Base-by-base conservation (phyloP, 225 moss, liverwort and hornwort species). In the Straminergon stramineum region DNA sequence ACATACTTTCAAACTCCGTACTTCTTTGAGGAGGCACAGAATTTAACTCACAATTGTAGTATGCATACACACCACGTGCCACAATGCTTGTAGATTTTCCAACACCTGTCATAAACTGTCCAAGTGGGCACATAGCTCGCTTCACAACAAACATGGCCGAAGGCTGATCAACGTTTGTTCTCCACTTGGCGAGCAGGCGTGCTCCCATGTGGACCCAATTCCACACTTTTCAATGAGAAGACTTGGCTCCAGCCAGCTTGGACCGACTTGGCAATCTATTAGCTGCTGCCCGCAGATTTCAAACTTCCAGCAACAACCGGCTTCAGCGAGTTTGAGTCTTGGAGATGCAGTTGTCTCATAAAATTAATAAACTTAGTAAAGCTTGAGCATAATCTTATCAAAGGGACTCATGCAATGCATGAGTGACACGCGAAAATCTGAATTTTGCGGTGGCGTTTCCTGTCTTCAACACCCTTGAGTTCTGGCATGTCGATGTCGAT, bases 171-270 rank as follows among this genome's bases (percentile, higher is more conserved):
- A 28, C 75, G 24, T 65, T 2, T 35, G 6, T 5, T 66, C 61
- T 84, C 83, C 92, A 92, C 87, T 35, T 92, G 92, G 87, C 87
- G 82, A 70, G 6, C 15, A 31, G 35, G 13, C 8, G 13, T 45
- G 88, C 88, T n/a, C 67, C 88, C 88, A 92, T 62, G 62, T 90
- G 92, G 88, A 90, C 76, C 41, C 57, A 52, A 64, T 45, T 69
- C n/a, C 78, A 57, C 69, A n/a, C 56, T 83, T 37, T 77, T 48
- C 26, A 43, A 17, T 31, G 22, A 24, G 34, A 58, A 57, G 21
- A 24, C 64, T 74, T 4, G 21, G 69, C 63, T 79, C 57, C 12
- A 86, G 31, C 18, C 60, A 80, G 81, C 81, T 48, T 61, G 88
- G 32, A 68, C 82, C 68, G 77, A 73, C 84, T 65, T 79, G 62